Evolutionary conservation across 2,329 filamentous ascomycete species (phyloP), one percentile per base, ranked within the genome.

Genomic region (Cytospora piceae): DNA sequence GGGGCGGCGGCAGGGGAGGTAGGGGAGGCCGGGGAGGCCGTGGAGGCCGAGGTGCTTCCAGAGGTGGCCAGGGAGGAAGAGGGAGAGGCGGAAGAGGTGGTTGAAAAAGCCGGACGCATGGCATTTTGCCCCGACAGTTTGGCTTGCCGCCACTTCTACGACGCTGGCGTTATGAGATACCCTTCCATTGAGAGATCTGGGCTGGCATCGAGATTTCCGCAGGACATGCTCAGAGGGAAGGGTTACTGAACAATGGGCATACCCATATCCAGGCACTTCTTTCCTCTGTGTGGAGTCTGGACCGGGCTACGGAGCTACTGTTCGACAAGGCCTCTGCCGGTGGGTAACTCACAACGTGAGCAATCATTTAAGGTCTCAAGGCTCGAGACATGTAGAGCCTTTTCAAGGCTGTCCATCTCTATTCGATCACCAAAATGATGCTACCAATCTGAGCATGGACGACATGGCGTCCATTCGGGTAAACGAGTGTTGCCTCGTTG

Each of bases 1-100:
- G 75, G 54, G 76, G 77, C 11, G 75, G 74, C 39, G 70, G 75
- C 72, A 73, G 77, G 69, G 79, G 76, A 11, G 77, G 82, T n/a
- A 74, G 82, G 15, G 76, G 81, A 11, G 75, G 81, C 56, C 74
- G 80, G 32, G 73, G 77, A n/a, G 72, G 78, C 3, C 72, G 80
- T 57, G 73, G 77, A n/a, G 72, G 78, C 3, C 72, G 80, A 57
- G 75, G 80, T 15, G 34, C 34, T 14, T 37, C 34, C 9, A n/a
- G 76, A 11, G 77, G 82, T 22, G 74, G 82, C 15, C 76, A 81
- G 11, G 75, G 81, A 58, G 74, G 80, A 32, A 73, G 77, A 20
- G 72, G 78, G 2, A 72, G 79, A 58, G 75, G 80, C 3, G 68
- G 73, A 60, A 67, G 73, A 56, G 70, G 74, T 42, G 69, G 73